phyloP scores from a whole-genome alignment of 1,139 yeast species.

The Chernovozyma aurita region DNA sequence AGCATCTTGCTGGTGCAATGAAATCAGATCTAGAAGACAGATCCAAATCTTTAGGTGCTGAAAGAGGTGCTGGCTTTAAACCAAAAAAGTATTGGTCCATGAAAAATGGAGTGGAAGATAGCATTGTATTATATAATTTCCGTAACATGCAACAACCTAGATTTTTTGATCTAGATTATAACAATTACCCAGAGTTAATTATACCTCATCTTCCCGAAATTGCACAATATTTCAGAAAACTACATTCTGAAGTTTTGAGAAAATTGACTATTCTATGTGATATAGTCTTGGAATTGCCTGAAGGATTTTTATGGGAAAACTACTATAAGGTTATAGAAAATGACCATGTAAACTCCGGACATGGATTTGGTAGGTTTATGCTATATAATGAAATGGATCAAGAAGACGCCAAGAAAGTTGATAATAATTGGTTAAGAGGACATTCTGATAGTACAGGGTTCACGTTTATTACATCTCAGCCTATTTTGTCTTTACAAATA shows the following conservation, averaged over 20 bases:
- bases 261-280: conserved; percentile 26
- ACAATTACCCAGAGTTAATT: conserved; percentile 25
- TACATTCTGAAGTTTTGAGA: conserved; percentile 21
- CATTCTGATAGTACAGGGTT: conserved; percentile 27
- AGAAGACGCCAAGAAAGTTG: conserved; percentile 18
- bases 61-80: conserved; percentile 26
- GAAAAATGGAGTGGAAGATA: conserved; percentile 27
- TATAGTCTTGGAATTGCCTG: conserved; percentile 27
- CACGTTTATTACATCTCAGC: conserved; percentile 27
- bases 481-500: conserved; percentile 25
- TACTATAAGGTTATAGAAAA: conserved; percentile 21
- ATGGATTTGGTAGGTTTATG: conserved; percentile 32
- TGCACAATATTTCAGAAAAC: conserved; percentile 21
- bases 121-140: conserved; percentile 26
- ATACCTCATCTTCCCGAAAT: conserved; percentile 23
- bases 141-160: conserved; percentile 19
- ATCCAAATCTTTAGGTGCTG: conserved; percentile 24
- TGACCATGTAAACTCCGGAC: conserved; percentile 22
- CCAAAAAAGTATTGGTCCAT: conserved; percentile 30
- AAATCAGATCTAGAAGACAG: conserved; percentile 29
- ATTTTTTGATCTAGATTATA: conserved; percentile 16
- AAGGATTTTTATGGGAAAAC: conserved; percentile 28
- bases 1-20: conserved; percentile 25
- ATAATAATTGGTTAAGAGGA: conserved; percentile 19
- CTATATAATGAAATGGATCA: conserved; percentile 25